Evolutionary conservation across 164 flowering plant species (phyloP).

Genomic region (Piper longum): DNA sequence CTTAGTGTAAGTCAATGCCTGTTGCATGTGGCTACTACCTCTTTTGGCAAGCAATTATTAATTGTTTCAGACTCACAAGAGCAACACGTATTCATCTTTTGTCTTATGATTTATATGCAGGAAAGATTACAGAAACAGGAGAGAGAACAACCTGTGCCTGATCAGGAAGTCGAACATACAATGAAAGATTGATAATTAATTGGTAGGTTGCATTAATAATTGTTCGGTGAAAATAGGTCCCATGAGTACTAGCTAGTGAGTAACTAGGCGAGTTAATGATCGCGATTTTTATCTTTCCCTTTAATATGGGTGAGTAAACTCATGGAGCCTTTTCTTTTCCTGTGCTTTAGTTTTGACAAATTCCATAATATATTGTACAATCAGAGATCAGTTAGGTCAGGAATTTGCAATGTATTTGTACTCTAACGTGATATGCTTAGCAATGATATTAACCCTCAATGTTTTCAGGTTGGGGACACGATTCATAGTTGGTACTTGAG

Average conservation of each 20-base stretch:
- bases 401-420: not conserved
- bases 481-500: too few species aligned
- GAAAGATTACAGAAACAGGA: constrained; percentile 16
- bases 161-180: constrained; percentile 8
- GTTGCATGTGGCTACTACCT: not conserved
- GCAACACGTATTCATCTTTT: not conserved
- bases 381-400: not conserved
- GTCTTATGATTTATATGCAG: constrained; percentile 7
- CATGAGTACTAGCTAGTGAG: not conserved
- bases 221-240: not conserved
- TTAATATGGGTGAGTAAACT: not conserved
- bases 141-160: constrained; percentile 6
- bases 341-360: too few species aligned
- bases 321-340: not conserved
- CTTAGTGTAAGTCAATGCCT: constrained; percentile 13
- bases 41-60: not conserved
- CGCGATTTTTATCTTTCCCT: not conserved
- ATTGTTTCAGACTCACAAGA: not conserved
- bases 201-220: not conserved
- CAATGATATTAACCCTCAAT: not conserved
- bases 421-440: not conserved
- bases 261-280: not conserved
- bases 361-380: not conserved
- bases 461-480: too few species aligned
- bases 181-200: not conserved